phyloP scores from a whole-genome alignment of 352 stramenopile genomes.

The Peronospora farinosa region DNA sequence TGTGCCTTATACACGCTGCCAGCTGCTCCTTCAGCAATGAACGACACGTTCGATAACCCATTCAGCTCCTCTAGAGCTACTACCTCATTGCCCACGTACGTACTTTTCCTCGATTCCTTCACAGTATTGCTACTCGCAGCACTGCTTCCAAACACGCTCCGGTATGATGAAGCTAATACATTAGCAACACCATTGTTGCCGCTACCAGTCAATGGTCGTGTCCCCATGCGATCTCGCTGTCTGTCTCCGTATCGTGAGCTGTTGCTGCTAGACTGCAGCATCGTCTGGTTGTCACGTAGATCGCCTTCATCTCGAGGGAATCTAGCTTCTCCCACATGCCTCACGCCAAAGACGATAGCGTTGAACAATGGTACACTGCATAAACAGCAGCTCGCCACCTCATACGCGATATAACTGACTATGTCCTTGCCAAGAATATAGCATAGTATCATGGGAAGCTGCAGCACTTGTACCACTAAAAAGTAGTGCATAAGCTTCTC shows the following conservation, averaged over 20 bases:
- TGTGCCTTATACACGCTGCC: constrained; percentile 58
- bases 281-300: constrained; percentile 20
- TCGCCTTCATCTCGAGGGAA: constrained; percentile 15
- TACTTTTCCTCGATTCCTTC: constrained; percentile 41
- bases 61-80: constrained; percentile 53
- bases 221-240: constrained; percentile 27
- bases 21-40: constrained; percentile 55
- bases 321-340: constrained; percentile 26
- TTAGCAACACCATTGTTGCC: constrained; percentile 24
- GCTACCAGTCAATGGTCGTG: constrained; percentile 19
- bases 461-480: constrained; percentile 35
- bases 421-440: constrained; percentile 23
- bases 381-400: constrained; percentile 37
- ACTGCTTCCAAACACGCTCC: constrained; percentile 36
- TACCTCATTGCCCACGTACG: constrained; percentile 41
- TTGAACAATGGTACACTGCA: constrained; percentile 50
- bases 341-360: constrained; percentile 42
- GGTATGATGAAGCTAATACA: constrained; percentile 34
- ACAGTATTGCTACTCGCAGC: constrained; percentile 20
- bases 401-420: constrained; percentile 28
- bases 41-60: constrained; percentile 46
- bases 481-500: constrained; percentile 50
- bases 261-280: constrained; percentile 29
- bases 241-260: constrained; percentile 26
- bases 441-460: constrained; percentile 46